phyloP scores from a whole-genome alignment of 495 filamentous ascomycete genomes.

The Penicillium diatomitis region DNA sequence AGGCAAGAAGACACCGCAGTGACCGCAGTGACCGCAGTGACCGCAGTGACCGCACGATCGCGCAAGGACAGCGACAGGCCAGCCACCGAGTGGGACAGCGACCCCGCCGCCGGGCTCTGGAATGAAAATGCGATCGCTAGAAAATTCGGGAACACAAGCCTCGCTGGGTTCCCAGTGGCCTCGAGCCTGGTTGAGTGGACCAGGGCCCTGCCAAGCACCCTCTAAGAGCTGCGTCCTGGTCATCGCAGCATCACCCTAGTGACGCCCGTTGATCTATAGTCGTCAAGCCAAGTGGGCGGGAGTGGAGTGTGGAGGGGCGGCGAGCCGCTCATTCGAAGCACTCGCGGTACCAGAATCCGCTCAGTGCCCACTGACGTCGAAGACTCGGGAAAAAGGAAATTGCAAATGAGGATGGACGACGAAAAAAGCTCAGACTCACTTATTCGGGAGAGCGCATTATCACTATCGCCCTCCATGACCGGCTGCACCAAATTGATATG shows the following conservation, averaged over 20 bases:
- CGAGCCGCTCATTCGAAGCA: conserved; percentile 1
- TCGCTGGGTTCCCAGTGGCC: background rate
- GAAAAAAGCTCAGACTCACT: no score
- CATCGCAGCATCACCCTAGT: background rate
- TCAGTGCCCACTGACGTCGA: conserved; percentile 9
- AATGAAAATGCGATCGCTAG: conserved; percentile 6
- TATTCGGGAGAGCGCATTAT: no score
- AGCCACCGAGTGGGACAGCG: no score
- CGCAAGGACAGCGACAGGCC: no score
- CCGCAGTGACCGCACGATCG: no score
- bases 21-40: no score
- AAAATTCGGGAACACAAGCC: conserved; percentile 17
- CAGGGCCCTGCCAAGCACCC: conserved; percentile 11
- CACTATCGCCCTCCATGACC: no score
- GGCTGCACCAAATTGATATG: no score
- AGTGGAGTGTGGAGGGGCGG: conserved; percentile 1
- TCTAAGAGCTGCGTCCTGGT: background rate
- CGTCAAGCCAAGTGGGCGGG: conserved; percentile 10
- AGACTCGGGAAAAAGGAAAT: no score
- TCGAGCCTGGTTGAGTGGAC: background rate
- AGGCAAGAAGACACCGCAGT: no score
- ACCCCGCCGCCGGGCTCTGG: background rate
- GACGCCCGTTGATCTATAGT: conserved; percentile 18
- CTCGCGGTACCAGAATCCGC: background rate
- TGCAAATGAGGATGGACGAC: no score